phyloP scores from a whole-genome alignment of 306 rosid genomes.

The Lagenaria siceraria region DNA sequence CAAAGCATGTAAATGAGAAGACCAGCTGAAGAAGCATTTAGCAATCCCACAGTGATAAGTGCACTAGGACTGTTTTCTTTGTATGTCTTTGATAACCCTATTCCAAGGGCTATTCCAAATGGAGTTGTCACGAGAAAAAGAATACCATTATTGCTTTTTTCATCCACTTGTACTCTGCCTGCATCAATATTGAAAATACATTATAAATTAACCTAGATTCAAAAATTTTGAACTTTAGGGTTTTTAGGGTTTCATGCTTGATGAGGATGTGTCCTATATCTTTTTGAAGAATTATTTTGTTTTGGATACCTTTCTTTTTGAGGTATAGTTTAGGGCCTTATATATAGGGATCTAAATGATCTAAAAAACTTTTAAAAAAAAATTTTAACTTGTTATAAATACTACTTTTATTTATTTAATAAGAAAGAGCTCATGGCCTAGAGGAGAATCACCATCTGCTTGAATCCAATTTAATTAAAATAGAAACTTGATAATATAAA shows the following conservation, averaged over 20 bases:
- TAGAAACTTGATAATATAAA: too few relatives aligned
- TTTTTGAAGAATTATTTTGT: too few relatives aligned
- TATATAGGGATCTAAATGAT: too few relatives aligned
- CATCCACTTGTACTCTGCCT: slow-evolving; percentile 45
- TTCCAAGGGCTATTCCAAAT: slow-evolving; percentile 57
- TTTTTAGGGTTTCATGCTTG: not conserved
- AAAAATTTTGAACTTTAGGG: not conserved
- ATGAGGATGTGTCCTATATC: not conserved
- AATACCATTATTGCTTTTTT: slow-evolving; percentile 51
- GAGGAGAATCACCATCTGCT: too few relatives aligned
- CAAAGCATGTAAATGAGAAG: slow-evolving; percentile 63
- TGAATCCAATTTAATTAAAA: too few relatives aligned
- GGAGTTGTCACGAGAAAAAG: slow-evolving; percentile 74
- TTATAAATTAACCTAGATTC: not conserved
- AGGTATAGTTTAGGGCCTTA: too few relatives aligned
- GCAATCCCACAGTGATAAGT: slow-evolving; percentile 44
- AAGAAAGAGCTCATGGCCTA: too few relatives aligned
- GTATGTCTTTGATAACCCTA: slow-evolving; percentile 36
- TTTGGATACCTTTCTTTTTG: too few relatives aligned
- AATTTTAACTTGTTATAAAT: too few relatives aligned
- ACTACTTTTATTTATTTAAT: too few relatives aligned
- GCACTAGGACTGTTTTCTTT: slow-evolving; percentile 54
- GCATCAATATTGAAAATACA: not conserved
- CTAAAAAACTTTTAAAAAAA: too few relatives aligned
- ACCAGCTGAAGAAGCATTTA: slow-evolving; percentile 66